Conservation (phyloP, 73 alveolate genomes). For the Stentor roeselii region DNA sequence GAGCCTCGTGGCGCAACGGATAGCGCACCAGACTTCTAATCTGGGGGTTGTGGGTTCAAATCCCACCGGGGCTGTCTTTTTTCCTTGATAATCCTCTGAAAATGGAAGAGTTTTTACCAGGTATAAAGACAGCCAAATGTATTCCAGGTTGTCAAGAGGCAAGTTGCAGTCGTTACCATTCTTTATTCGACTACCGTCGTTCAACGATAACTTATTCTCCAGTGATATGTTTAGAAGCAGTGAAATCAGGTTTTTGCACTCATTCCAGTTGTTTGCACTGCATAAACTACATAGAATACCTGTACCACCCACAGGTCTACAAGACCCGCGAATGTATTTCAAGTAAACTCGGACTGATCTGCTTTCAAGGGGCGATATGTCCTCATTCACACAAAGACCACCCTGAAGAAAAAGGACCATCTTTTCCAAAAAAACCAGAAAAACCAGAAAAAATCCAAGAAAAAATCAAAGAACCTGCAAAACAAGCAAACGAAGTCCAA, state of each 20-base stretch:
- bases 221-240: slow-evolving; percentile 5
- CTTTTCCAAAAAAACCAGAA: not conserved
- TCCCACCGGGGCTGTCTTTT: too few relatives aligned
- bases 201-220: not conserved
- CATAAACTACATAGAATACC: not conserved
- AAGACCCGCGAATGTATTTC: not conserved
- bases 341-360: not conserved
- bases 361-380: not conserved
- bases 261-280: not conserved
- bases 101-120: not conserved
- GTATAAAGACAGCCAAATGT: not conserved
- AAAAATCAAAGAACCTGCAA: not conserved
- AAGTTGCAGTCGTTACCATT: not conserved
- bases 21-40: too few relatives aligned
- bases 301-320: not conserved
- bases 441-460: not conserved
- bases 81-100: too few relatives aligned
- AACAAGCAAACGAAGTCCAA: not conserved
- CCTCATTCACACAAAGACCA: not conserved
- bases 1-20: too few relatives aligned
- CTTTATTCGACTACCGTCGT: not conserved
- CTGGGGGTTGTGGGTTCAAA: too few relatives aligned
- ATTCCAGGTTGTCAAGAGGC: not conserved
- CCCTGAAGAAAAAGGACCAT: not conserved
- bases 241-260: not conserved